Percentiles rank a stretch among this genome's conserved stretches.
These are phyloP conservation scores for Phoma herbarum DNA, from an alignment of 2,329 filamentous ascomycete genomes.

Conservation along the genomic window DNA sequence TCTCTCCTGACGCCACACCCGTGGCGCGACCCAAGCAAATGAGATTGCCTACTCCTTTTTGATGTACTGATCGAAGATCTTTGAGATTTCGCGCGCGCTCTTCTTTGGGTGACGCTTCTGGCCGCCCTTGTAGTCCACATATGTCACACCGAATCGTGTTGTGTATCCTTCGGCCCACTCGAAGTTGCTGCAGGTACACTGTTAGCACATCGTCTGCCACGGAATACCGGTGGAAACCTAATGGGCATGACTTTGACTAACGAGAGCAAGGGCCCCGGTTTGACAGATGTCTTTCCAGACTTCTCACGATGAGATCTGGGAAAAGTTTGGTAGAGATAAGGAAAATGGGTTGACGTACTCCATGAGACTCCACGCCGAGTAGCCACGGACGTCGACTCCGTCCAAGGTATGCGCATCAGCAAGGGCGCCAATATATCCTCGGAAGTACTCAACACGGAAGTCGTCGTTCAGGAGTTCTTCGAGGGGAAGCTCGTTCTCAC, in stretches of 20 bases:
- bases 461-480: conserved; percentile 81
- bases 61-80: conserved; percentile 75
- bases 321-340: conserved; percentile 10
- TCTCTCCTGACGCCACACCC: conserved; percentile 29
- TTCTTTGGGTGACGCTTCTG: conserved; percentile 86
- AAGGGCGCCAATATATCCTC: conserved; percentile 78
- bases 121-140: conserved; percentile 80
- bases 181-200: conserved; percentile 69
- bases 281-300: conserved; percentile 5
- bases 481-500: conserved; percentile 77
- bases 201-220: conserved; percentile 28
- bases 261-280: background rate
- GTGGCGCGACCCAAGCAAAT: conserved; percentile 12
- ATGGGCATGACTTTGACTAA: background rate
- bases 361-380: conserved; percentile 88
- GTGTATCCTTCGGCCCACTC: conserved; percentile 93
- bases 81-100: conserved; percentile 75
- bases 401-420: conserved; percentile 75
- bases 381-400: conserved; percentile 79
- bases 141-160: conserved; percentile 85
- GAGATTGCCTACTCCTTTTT: conserved; percentile 61
- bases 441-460: conserved; percentile 82
- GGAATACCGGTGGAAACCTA: conserved; percentile 13
- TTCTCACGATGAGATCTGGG: background rate
- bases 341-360: conserved; percentile 63